Evolutionary conservation across 345 rosid genomes (phyloP).

Genomic region (Euphorbia lathyris): DNA sequence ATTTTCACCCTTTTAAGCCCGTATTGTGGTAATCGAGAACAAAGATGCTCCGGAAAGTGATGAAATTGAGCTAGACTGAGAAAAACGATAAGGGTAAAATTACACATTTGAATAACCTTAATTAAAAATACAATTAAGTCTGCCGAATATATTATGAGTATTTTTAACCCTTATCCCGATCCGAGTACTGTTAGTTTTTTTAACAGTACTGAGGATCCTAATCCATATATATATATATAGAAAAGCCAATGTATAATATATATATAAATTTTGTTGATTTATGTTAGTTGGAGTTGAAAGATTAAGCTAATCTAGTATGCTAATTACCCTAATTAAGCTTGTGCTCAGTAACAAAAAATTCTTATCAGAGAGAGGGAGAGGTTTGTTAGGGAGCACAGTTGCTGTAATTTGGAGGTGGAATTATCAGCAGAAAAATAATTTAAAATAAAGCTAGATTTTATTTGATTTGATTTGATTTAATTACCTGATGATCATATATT

Average conservation of each 20-base stretch:
- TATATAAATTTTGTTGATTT: no score
- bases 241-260: neutral
- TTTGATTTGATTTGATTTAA: neutral
- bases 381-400: slow-evolving; percentile 65
- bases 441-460: no score
- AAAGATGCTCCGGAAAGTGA: no score
- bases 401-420: slow-evolving; percentile 14
- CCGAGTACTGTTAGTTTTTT: no score
- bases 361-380: slow-evolving; percentile 47
- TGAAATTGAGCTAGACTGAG: no score
- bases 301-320: neutral
- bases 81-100: no score
- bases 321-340: slow-evolving; percentile 29
- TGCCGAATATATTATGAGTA: no score
- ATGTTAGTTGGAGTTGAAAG: neutral
- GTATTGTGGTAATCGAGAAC: no score
- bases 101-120: no score
- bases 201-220: neutral
- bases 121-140: no score
- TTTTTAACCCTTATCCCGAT: neutral
- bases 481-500: slow-evolving; percentile 24
- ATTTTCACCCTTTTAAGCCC: no score
- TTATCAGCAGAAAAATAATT: slow-evolving; percentile 24
- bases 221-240: neutral
- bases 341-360: slow-evolving; percentile 76